These are phyloP conservation scores for Scheffersomyces cryptocercus DNA, from an alignment of 1,139 yeast genomes.

Conservation along the genomic window DNA sequence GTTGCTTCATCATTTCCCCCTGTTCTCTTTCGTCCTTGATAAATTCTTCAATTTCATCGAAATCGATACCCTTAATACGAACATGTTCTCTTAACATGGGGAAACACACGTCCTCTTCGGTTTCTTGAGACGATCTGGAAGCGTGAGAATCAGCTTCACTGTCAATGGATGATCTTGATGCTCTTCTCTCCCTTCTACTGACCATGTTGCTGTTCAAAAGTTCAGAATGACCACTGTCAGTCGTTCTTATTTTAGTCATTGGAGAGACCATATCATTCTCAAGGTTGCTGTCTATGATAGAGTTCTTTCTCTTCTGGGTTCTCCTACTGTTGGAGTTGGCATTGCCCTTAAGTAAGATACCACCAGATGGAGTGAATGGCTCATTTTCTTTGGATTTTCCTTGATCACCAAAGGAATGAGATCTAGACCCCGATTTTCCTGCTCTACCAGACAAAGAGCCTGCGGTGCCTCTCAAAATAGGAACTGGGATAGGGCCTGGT, in stretches of 20 bases:
- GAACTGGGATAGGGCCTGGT: slow-evolving; percentile 14
- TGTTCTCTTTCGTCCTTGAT: slow-evolving; percentile 53
- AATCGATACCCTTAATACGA: slow-evolving; percentile 72
- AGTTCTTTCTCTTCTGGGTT: slow-evolving; percentile 17
- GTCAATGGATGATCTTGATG: slow-evolving; percentile 46
- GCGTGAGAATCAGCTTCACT: slow-evolving; percentile 72
- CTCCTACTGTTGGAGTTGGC: slow-evolving; percentile 1
- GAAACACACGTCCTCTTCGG: slow-evolving; percentile 97
- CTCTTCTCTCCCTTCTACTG: slow-evolving; percentile 27
- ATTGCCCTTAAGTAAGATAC: slow-evolving; percentile 11
- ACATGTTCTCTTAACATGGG: slow-evolving; percentile 81
- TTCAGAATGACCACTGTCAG: slow-evolving; percentile 29
- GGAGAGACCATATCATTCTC: slow-evolving; percentile 34
- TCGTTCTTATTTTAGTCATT: slow-evolving; percentile 33
- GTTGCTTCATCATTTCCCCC: slow-evolving; percentile 24
- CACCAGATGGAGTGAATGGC: slow-evolving; percentile 6
- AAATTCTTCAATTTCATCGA: slow-evolving; percentile 76
- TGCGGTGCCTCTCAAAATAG: slow-evolving; percentile 13
- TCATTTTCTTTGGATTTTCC: slow-evolving; percentile 9
- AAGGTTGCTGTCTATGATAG: slow-evolving; percentile 14
- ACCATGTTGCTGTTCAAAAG: slow-evolving; percentile 1
- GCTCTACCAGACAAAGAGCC: slow-evolving; percentile 18
- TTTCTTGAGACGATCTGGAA: slow-evolving; percentile 74
- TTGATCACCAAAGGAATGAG: slow-evolving; percentile 32
- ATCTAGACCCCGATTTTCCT: slow-evolving; percentile 25